phyloP scores from a whole-genome alignment of 2,329 filamentous ascomycete species.

The Coniochaeta sp. region DNA sequence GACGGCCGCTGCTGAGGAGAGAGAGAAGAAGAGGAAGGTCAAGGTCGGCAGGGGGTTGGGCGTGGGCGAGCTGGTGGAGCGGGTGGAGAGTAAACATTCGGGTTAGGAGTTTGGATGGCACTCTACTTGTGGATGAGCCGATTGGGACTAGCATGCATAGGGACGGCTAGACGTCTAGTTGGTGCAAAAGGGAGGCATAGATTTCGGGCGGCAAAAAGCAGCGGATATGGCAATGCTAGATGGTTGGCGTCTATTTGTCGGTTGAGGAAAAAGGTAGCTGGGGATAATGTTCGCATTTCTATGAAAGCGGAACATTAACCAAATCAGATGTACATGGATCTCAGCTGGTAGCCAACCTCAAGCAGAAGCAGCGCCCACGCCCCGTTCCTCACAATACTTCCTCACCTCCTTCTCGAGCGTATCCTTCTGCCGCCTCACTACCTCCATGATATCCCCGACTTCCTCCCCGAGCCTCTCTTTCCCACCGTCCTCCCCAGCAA shows the following conservation, averaged over 20 bases:
- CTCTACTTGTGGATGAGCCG: neutral
- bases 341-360: too few species aligned
- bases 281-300: too few species aligned
- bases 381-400: conserved; percentile 64
- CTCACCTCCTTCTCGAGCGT: conserved; percentile 66
- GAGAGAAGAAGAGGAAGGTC: conserved; percentile 65
- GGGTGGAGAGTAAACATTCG: conserved; percentile 51
- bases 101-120: conserved; percentile 8
- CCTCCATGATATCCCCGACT: conserved; percentile 59
- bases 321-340: too few species aligned
- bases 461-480: conserved; percentile 35
- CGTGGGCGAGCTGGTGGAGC: conserved; percentile 71
- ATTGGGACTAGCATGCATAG: neutral
- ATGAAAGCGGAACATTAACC: too few species aligned
- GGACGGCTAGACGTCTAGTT: neutral
- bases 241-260: too few species aligned
- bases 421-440: conserved; percentile 54
- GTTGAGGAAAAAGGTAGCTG: too few species aligned
- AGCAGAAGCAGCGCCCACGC: conserved; percentile 22
- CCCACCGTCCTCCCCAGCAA: conserved; percentile 26
- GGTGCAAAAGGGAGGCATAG: neutral
- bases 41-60: conserved; percentile 76
- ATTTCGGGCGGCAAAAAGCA: too few species aligned
- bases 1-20: conserved; percentile 30
- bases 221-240: too few species aligned